Base-by-base conservation (phyloP, 768 basidiomycete species). In the Amanita brunnescens region DNA sequence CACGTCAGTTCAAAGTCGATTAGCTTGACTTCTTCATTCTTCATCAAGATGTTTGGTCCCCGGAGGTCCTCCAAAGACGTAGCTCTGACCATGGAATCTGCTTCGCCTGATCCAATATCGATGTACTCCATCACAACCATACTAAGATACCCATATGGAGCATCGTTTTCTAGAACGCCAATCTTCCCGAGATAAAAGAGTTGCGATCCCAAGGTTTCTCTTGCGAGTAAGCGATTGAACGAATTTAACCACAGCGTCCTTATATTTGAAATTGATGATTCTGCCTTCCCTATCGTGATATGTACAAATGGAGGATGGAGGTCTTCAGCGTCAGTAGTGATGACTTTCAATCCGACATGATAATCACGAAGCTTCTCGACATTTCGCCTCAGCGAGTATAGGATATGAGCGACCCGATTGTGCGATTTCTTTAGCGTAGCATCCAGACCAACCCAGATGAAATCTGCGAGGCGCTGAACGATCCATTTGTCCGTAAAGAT, bases 61-160 rank as follows among this genome's bases (percentile, higher is more conserved):
- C 52, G 46, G 18, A 56, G 51, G 32, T 56, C 55, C 2, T n/a
- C 55, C 55, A 34, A 56, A 56, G 6, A 53, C 55, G 6, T 47
- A 32, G 13, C 33, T 13, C 1, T 43, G 7, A 14, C 13, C 16
- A 46, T 54, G 53, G 26, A 29, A 29, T 29, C 26, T 29, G 26
- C 26, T 29, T 29, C 26, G 26, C 26, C 7, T 29, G 26, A 29
- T 29, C 26, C 26, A 29, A 29, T 7, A 7, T 47, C 32, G 23
- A 47, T 20, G 32, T 30, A 32, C 10, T 47, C 45, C 45, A 47
- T 47, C 18, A 47, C 45, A 9, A 47, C 32, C 45, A 47, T 47
- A 4, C 32, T 3, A 29, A 29, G 26, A 29, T 29, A 7, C 3
- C 26, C 18, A 44, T 29, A 14, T 29, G 13, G 7, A 18, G 14